Base-by-base conservation (phyloP, 2,329 filamentous ascomycete genomes). In the Penicillium olsonii region DNA sequence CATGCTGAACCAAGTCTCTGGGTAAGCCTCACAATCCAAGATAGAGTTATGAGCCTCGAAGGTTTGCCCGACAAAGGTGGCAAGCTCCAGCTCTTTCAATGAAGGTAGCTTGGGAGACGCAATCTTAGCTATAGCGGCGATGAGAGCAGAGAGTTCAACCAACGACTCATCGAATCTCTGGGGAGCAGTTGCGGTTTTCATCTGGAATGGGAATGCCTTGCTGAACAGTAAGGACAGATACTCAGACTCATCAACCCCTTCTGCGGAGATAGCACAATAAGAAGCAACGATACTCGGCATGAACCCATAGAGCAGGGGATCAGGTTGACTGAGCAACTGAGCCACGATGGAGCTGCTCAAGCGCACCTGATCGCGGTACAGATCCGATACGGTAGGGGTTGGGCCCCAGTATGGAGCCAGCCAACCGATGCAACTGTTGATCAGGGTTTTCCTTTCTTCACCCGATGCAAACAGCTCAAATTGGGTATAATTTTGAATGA, bases 371-470 rank as follows among this genome's bases (percentile, higher is more conserved):
- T 96, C 90, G 56, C 87, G 87, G 84, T 91, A 97, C 64, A 95
- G 89, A 29, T 92, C 87, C 2, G 84, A 91, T 9, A 92, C 83
- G 22, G 85, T 78, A 4, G 83, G 80, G 0, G 81, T 83, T 54
- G 84, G 83, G 11, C 92, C 92, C 94, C 94, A 99, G 69, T 97
- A 92, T 4, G 92, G 92, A 11, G 87, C 85, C 50, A 99, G 85
- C 94, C 94, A 99, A 53, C 87, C 79, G 37, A 92, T 85, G 3
- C 91, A 96, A 63, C 91, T 95, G 38, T 87, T 82, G 53, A 88
- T 84, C 39, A 96, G 78, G 11, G 84, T 84, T 22, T 84, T 81
- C 58, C 87, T 82, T 57, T 92, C 87, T 52, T 92, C 87, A 0
- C 85, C 81, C n/a, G 87, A 79, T 9, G 86, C 81, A 71, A 97